Conservation (phyloP, 345 rosid genomes). For the Lumnitzera littorea region DNA sequence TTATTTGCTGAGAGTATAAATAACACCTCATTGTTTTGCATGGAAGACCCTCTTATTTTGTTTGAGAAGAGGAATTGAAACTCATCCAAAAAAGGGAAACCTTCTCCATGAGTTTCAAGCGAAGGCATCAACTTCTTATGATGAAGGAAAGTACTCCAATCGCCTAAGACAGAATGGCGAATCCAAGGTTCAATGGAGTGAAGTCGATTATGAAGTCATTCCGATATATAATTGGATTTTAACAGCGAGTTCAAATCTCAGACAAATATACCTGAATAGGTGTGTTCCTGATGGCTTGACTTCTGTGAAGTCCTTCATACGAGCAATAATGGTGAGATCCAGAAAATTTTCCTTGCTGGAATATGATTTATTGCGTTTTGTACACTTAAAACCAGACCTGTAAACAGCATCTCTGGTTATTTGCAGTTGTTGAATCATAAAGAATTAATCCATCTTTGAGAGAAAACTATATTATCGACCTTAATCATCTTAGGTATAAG, state of each 20-base stretch:
- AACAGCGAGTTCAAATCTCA: background rate
- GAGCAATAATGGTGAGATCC: conserved; percentile 77
- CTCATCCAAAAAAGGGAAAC: no score
- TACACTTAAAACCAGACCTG: conserved; percentile 86
- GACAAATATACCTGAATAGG: conserved; percentile 55
- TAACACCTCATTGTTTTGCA: no score
- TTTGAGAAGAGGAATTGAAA: no score
- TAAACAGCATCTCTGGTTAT: conserved; percentile 72
- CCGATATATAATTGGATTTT: background rate
- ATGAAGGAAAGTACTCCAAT: no score
- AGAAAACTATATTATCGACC: background rate
- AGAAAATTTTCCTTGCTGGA: conserved; percentile 77
- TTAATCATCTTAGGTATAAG: background rate
- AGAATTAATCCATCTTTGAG: background rate
- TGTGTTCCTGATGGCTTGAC: conserved; percentile 64
- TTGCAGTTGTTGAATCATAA: background rate
- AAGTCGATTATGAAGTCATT: no score
- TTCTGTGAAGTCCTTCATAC: conserved; percentile 56
- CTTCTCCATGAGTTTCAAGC: no score
- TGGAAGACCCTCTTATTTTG: no score
- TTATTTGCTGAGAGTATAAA: no score
- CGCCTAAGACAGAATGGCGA: no score
- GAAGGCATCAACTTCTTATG: no score
- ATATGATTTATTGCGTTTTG: conserved; percentile 64
- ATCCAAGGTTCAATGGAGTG: no score